Base-by-base conservation (phyloP, 257 asterid species). In the Salvia rosmarinus region DNA sequence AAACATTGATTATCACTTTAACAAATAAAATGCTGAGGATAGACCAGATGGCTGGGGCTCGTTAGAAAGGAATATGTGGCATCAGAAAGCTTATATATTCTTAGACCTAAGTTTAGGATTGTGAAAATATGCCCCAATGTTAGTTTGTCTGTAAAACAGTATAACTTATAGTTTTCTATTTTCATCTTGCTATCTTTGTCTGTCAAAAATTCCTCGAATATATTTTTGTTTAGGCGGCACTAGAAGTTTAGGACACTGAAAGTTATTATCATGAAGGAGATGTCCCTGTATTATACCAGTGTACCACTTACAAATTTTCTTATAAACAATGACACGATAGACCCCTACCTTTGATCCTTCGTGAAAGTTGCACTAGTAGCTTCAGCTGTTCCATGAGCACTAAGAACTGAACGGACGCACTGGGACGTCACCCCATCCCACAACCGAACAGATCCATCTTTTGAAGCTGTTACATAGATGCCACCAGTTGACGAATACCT, bases 341-440 rank as follows among this genome's bases (percentile, higher is more conserved):
- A 39, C 64, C 39, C 19, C 55, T 67, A 90, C 96, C 89, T 87
- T 82, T 88, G 88, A 81, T 88, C 96, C 81, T 87, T 90, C 0
- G 95, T 88, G 68, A 90, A 90, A 75, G 67, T 75, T 73, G 96
- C 97, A 81, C 96, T 84, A 30, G 89, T 85, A 63, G 85, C 89
- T 80, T 90, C 97, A 13, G 83, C 83, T 67, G 89, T 81, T 82
- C 97, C 94, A 73, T 90, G 97, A 75, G 96, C 96, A 72, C 79
- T 79, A 51, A 78, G 84, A 70, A 90, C 84, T 16, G 96, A 67
- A 42, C 96, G 92, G 56, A 75, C 88, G 17, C 97, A 90, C 72
- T 76, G 84, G 61, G 96, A 88, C 28, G 89, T 88, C 64, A 83
- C 82, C 43, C 97, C 97, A 76, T 90, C 97, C 97, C 97, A 90